These are phyloP conservation scores for Platismatia glauca DNA, from an alignment of 495 filamentous ascomycete genomes.

Conservation along the genomic window DNA sequence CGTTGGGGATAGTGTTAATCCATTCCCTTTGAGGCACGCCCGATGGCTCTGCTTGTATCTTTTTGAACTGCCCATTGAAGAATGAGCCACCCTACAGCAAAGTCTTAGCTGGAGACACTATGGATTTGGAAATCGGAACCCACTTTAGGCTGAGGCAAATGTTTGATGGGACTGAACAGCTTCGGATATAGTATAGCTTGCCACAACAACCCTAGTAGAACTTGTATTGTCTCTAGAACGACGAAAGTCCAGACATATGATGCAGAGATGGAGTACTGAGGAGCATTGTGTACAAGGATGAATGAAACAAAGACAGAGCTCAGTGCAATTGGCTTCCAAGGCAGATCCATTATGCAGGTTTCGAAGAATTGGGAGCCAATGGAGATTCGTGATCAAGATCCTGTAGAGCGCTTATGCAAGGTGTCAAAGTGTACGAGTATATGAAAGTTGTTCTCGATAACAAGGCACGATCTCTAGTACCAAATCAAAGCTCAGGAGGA, in stretches of 20 bases:
- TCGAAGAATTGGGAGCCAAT: neutral
- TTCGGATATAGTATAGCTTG: slow-evolving; percentile 57
- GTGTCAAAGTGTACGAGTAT: too few relatives aligned
- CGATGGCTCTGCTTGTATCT: slow-evolving; percentile 48
- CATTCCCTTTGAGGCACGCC: slow-evolving; percentile 57
- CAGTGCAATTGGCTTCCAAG: slow-evolving; percentile 11
- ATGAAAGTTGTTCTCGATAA: too few relatives aligned
- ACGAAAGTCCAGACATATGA: slow-evolving; percentile 17
- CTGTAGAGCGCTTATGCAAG: too few relatives aligned
- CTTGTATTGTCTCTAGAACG: slow-evolving; percentile 24
- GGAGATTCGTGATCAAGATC: neutral
- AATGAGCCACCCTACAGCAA: slow-evolving; percentile 17
- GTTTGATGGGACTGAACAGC: slow-evolving; percentile 59
- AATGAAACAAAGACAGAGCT: slow-evolving; percentile 11
- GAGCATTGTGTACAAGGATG: slow-evolving; percentile 13
- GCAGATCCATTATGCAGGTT: slow-evolving; percentile 8
- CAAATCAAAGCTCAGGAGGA: too few relatives aligned
- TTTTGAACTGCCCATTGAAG: slow-evolving; percentile 43
- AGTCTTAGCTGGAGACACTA: neutral
- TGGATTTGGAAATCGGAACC: neutral
- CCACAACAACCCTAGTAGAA: slow-evolving; percentile 35
- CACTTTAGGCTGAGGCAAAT: slow-evolving; percentile 52
- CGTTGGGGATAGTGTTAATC: slow-evolving; percentile 68
- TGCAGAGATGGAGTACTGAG: slow-evolving; percentile 7
- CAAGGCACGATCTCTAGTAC: too few relatives aligned